Evolutionary conservation across 495 filamentous ascomycete genomes (phyloP).

Genomic region (Ascobolus immersus): DNA sequence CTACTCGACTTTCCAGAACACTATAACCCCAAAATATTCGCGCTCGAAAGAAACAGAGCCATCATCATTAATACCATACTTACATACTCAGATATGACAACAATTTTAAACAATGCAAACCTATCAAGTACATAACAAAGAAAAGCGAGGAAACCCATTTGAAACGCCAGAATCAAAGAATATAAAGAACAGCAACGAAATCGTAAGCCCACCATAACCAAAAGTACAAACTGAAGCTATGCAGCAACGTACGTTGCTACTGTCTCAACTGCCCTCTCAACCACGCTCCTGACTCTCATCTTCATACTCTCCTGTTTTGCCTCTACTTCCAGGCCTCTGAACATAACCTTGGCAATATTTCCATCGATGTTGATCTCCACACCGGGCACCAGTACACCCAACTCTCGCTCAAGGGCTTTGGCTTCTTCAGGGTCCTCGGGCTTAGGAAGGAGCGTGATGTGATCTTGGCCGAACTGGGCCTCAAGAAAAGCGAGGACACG

Average conservation of each 20-base stretch:
- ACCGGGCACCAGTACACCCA: conserved; percentile 73
- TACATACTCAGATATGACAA: too few relatives aligned
- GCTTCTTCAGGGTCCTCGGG: conserved; percentile 18
- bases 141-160: too few relatives aligned
- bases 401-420: conserved; percentile 14
- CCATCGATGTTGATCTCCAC: conserved; percentile 71
- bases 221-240: too few relatives aligned
- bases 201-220: too few relatives aligned
- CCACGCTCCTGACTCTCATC: conserved; percentile 63
- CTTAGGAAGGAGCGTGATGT: conserved; percentile 20
- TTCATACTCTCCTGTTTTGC: conserved; percentile 43
- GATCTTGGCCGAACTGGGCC: conserved; percentile 67
- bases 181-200: too few relatives aligned
- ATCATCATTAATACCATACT: too few relatives aligned
- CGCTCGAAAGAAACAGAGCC: too few relatives aligned
- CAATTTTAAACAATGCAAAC: too few relatives aligned
- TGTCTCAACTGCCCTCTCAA: conserved; percentile 78
- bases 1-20: too few relatives aligned
- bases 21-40: too few relatives aligned
- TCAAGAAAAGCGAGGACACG: conserved; percentile 90
- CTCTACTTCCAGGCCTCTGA: conserved; percentile 77
- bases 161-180: too few relatives aligned
- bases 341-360: conserved; percentile 65
- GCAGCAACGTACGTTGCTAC: conserved; percentile 39
- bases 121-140: too few relatives aligned